Base-by-base conservation (phyloP, 768 basidiomycete species). In the Leccinum boreale region DNA sequence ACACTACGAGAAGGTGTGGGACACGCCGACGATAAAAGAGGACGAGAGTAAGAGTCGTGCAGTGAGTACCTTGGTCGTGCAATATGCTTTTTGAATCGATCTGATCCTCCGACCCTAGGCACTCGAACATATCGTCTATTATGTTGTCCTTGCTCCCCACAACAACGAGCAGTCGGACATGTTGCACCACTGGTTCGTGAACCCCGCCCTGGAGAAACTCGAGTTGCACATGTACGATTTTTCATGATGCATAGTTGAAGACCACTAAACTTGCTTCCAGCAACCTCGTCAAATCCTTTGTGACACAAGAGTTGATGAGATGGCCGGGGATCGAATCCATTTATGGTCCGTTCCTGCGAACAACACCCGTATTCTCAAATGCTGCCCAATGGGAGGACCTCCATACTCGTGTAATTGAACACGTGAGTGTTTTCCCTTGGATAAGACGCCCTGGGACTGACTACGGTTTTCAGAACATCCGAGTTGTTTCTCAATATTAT, bases 81-180 rank as follows among this genome's bases (percentile, higher is more conserved):
- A 42, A 29, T 26, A 14, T 48, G n/a, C 51, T 14, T 3, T 28
- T 29, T 29, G 31, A 58, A 33, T 35, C 47, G 48, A 33, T 57
- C 36, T 62, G 42, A 59, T 42, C 36, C 49, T 28, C 24, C 15
- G 50, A 39, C 55, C 23, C 58, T 62, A 97, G 92, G 92, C 94
- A 26, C 81, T 98, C 15, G 93, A 97, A 69, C 91, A 94, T 71
- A 94, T 98, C 56, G 87, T 95, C 47, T 95, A 92, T 75, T 98
- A 95, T 67, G 83, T 98, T 55, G 85, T 97, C 24, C 86, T 98
- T 49, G 91, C 96, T 1, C 87, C 94, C 3, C 90, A 98, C 71
- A 90, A 89, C 71, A 98, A 99, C 70, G 96, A 98, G 73, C 97
- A 99, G 73, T 92, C 89, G 3, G 94, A 98, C 70, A 94, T 98